Evolutionary conservation across 805 yeast genomes (phyloP).

Genomic region (Kodamaea nitidulidarum): DNA sequence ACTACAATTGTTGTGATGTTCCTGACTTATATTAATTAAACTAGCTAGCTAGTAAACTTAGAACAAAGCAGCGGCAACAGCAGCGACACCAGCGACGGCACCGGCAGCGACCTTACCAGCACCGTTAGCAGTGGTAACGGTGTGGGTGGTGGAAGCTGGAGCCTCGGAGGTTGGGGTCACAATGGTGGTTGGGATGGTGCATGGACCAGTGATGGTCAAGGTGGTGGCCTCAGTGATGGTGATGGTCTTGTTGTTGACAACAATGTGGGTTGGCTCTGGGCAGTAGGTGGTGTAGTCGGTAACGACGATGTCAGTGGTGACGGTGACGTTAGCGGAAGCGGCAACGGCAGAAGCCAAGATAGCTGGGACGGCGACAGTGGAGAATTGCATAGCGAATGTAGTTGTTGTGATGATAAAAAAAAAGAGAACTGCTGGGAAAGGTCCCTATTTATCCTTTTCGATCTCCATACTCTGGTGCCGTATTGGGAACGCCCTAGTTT

Average conservation of each 20-base stretch:
- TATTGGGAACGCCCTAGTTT: conserved; percentile 1
- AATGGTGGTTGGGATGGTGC: conserved; percentile 59
- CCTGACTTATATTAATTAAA: conserved; percentile 1
- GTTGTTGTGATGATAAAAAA: conserved; percentile 3
- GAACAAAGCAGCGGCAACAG: conserved; percentile 47
- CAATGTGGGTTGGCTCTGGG: conserved; percentile 66
- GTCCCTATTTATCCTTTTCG: conserved; percentile 3
- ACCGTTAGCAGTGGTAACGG: conserved; percentile 22
- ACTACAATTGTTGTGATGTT: too few relatives aligned
- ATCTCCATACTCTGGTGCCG: background rate
- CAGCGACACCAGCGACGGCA: conserved; percentile 52
- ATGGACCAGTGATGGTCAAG: conserved; percentile 82
- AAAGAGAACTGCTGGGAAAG: background rate
- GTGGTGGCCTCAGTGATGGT: conserved; percentile 78
- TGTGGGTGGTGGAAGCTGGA: conserved; percentile 15
- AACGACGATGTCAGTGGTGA: conserved; percentile 54
- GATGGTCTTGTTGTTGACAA: conserved; percentile 64
- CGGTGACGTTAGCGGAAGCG: conserved; percentile 44
- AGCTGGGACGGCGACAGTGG: conserved; percentile 32
- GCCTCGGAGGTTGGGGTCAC: conserved; percentile 19
- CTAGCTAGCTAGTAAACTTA: conserved; percentile 22
- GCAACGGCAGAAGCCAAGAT: conserved; percentile 43
- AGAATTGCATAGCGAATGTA: conserved; percentile 31
- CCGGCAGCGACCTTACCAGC: conserved; percentile 44
- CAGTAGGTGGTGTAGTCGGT: conserved; percentile 79